phyloP scores from a whole-genome alignment of 2,329 filamentous ascomycete species.

The Xylaria sp. region DNA sequence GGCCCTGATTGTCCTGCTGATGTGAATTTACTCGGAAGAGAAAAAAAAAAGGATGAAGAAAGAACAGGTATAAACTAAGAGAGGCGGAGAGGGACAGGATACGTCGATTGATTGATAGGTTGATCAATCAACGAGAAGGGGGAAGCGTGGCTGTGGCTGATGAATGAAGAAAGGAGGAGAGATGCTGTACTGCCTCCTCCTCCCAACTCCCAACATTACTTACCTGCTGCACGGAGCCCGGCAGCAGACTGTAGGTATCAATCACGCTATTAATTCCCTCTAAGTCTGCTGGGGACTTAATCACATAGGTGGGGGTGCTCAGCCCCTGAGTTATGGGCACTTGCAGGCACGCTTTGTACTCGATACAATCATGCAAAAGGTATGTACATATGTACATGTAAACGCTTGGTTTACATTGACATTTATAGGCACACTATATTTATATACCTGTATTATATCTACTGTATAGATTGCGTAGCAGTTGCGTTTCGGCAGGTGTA shows the following conservation, averaged over 20 bases:
- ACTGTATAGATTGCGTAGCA: background rate
- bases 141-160: constrained; percentile 20
- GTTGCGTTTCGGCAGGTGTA: background rate
- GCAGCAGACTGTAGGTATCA: background rate
- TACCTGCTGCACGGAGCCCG: no score
- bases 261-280: background rate
- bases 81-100: background rate
- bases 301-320: background rate
- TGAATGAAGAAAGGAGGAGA: constrained; percentile 22
- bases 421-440: background rate
- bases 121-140: constrained; percentile 13
- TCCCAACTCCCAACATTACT: background rate
- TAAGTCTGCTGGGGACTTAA: background rate
- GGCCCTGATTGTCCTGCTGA: background rate
- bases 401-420: no score
- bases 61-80: constrained; percentile 16
- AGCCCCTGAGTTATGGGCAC: background rate
- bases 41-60: constrained; percentile 9
- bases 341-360: background rate
- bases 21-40: constrained; percentile 3
- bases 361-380: background rate
- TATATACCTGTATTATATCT: background rate
- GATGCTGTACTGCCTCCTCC: background rate
- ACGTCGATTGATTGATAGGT: background rate
- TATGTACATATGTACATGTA: background rate